A percentile compares a stretch with the other conserved stretches of the same genome.
These are phyloP conservation scores for Phytophthora capsici DNA, from an alignment of 352 stramenopile genomes.

Conservation along the genomic window DNA sequence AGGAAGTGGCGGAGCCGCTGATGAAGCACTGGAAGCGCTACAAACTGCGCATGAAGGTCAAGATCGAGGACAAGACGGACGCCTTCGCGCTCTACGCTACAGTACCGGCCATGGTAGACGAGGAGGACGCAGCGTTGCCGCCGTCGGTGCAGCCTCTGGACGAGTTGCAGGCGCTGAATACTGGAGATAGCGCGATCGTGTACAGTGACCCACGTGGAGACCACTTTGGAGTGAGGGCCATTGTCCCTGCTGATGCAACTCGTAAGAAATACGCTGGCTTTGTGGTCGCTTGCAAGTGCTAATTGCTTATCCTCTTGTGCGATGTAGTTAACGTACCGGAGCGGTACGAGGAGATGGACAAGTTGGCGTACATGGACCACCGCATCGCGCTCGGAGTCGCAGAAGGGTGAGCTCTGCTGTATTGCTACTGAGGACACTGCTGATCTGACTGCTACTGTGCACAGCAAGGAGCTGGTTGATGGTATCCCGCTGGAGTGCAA, in stretches of 20 bases:
- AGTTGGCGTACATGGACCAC: constrained; percentile 61
- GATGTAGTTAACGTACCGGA: constrained; percentile 59
- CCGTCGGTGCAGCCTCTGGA: constrained; percentile 19
- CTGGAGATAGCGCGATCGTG: constrained; percentile 43
- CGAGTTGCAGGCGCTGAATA: constrained; percentile 45
- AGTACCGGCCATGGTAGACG: constrained; percentile 53
- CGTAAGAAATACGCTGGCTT: constrained; percentile 29
- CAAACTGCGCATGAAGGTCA: constrained; percentile 87
- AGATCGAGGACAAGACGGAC: constrained; percentile 73
- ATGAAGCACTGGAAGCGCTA: constrained; percentile 90
- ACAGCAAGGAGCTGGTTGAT: constrained; percentile 78
- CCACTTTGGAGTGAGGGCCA: constrained; percentile 68
- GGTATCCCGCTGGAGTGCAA: constrained; percentile 93
- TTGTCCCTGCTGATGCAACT: constrained; percentile 47
- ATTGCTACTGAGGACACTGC: constrained; percentile 1
- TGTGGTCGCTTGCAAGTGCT: constrained; percentile 3
- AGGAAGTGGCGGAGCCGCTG: constrained; percentile 56
- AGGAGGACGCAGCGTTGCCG: constrained; percentile 32
- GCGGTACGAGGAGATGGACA: constrained; percentile 52
- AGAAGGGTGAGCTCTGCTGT: constrained; percentile 60
- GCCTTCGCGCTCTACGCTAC: constrained; percentile 52
- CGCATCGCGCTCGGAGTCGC: constrained; percentile 71
- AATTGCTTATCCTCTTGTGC: constrained; percentile 10
- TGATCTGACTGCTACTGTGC: constrained; percentile 10
- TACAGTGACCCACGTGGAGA: constrained; percentile 71